Base-by-base conservation (phyloP, 2,329 filamentous ascomycete species). In the Apiospora sp. region DNA sequence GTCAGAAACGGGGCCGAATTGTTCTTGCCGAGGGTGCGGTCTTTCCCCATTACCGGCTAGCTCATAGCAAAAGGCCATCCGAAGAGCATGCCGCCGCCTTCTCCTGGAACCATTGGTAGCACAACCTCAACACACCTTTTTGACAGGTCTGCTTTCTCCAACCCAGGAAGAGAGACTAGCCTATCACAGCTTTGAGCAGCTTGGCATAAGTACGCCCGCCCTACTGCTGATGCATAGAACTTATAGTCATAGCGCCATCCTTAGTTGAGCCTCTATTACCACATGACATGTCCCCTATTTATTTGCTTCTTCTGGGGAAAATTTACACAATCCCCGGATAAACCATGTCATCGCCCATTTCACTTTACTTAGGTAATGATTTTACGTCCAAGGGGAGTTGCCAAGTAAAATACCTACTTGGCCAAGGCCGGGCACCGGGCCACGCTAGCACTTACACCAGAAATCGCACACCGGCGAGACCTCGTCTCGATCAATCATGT, bases 391-490 rank as follows among this genome's bases (percentile, higher is more conserved):
- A 22, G 22, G 30, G 13, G 1, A n/a, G 12, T 12, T n/a, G 34
- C 58, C 58, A 41, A 64, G 58, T 41, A 4, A 34, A 61, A 7
- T 19, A 41, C 27, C 27, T 30, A 30, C 27, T 30, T 30, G 27
- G n/a, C 30, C 58, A 41, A 64, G 34, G 58, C 34, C 58, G 19
- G 58, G 58, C 16, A 37, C 34, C 58, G 30, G 58, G 58, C 58
- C 58, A 41, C 58, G 34, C 58, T 41, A 61, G 30, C 54, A 64
- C 58, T 64, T 61, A 37, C 54, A 61, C 19, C 8, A 64, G n/a
- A 22, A 37, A 41, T 22, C 34, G 34, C 58, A 64, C 58, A 64
- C 58, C 34, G 19, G 34, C 58, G 19, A 64, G 34, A 41, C 34
- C 54, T 37, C 54, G 30, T 61, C 54, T 34, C 54, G 54, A 16